Conservation (phyloP, 2,329 filamentous ascomycete species). For the Coniochaeta sp. region DNA sequence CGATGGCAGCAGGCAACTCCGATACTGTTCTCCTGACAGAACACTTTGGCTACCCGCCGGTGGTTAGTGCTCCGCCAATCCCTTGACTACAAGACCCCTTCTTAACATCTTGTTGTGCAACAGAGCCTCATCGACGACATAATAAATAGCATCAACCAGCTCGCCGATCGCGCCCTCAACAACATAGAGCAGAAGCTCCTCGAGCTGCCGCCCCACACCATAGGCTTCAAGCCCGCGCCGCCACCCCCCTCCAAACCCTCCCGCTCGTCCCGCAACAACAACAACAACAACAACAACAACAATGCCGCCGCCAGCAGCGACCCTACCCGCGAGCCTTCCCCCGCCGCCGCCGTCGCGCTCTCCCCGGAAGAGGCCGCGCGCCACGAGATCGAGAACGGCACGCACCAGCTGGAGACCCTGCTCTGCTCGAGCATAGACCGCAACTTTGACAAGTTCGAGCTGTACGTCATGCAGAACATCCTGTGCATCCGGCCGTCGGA, state of each 20-base stretch:
- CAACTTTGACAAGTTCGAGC: constrained; percentile 80
- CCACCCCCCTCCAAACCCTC: constrained; percentile 28
- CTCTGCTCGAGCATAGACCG: constrained; percentile 76
- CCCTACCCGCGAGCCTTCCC: constrained; percentile 4
- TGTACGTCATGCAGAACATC: constrained; percentile 85
- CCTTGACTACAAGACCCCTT: not conserved
- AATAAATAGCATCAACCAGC: constrained; percentile 91
- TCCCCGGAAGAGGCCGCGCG: constrained; percentile 40
- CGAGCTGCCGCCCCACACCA: constrained; percentile 60
- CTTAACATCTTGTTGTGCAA: not conserved
- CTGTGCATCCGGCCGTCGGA: constrained; percentile 55
- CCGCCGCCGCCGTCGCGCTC: constrained; percentile 5
- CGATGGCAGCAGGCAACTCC: constrained; percentile 24
- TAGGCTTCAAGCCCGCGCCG: constrained; percentile 63
- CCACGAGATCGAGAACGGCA: constrained; percentile 79
- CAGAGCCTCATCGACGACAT: constrained; percentile 95
- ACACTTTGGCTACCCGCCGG: constrained; percentile 89
- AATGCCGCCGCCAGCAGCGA: constrained; percentile 3
- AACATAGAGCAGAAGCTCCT: constrained; percentile 80
- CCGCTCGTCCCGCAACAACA: constrained; percentile 5
- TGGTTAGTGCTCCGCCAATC: constrained; percentile 49
- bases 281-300: constrained; percentile 7
- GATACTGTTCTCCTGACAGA: constrained; percentile 76
- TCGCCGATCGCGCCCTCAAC: constrained; percentile 83
- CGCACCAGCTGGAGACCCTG: constrained; percentile 77